Percentiles rank a stretch among this genome's conserved stretches.
These are phyloP conservation scores for Gyromitra esculenta DNA, from an alignment of 2,329 filamentous ascomycete species.

Conservation along the genomic window DNA sequence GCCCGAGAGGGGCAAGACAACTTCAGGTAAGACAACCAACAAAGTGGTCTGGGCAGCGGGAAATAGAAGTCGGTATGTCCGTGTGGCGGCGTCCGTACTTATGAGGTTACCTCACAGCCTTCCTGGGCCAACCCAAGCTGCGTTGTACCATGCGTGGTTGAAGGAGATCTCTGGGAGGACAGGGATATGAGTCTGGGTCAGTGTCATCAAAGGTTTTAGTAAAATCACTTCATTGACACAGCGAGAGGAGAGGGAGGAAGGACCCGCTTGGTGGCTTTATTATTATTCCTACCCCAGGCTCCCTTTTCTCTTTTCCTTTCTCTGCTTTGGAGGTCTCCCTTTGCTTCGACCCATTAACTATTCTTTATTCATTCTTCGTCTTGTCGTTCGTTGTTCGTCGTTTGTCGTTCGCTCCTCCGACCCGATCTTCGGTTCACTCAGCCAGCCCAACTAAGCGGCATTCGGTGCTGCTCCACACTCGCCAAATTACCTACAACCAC, in stretches of 20 bases:
- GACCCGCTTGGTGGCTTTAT: slow-evolving; percentile 41
- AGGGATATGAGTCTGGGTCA: slow-evolving; percentile 42
- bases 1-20: slow-evolving; percentile 32
- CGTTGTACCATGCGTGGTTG: slow-evolving; percentile 27
- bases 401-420: slow-evolving; percentile 11
- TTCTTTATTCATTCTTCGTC: slow-evolving; percentile 23
- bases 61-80: slow-evolving; percentile 41
- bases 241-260: neutral
- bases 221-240: slow-evolving; percentile 42
- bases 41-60: slow-evolving; percentile 36
- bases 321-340: slow-evolving; percentile 15
- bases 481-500: slow-evolving; percentile 10
- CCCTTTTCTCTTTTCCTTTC: slow-evolving; percentile 37
- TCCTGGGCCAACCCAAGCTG: slow-evolving; percentile 25
- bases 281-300: slow-evolving; percentile 31
- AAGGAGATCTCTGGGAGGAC: slow-evolving; percentile 39
- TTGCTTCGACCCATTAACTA: slow-evolving; percentile 24
- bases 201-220: slow-evolving; percentile 45
- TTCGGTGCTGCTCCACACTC: slow-evolving; percentile 1
- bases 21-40: slow-evolving; percentile 50
- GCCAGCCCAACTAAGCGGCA: slow-evolving; percentile 17
- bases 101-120: slow-evolving; percentile 43
- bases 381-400: slow-evolving; percentile 21
- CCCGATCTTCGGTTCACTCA: slow-evolving; percentile 12
- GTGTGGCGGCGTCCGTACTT: slow-evolving; percentile 27